Conservation (phyloP, 2,329 filamentous ascomycete genomes). For the Claviceps digitariae region DNA sequence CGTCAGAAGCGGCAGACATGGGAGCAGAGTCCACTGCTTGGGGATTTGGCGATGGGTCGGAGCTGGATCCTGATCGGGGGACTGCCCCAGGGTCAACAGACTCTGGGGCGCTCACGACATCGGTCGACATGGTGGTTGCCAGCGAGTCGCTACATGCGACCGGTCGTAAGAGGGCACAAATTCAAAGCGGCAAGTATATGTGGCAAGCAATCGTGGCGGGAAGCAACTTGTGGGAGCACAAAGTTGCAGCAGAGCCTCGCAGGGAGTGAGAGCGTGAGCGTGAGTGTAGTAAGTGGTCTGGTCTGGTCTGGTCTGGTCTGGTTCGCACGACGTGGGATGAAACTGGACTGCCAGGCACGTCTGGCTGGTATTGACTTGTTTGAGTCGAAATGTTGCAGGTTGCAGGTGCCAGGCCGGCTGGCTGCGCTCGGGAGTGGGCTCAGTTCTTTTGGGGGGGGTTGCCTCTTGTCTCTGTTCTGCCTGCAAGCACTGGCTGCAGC, state of each 20-base stretch:
- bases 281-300: neutral
- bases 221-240: slow-evolving; percentile 3
- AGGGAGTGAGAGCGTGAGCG: slow-evolving; percentile 2
- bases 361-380: too few relatives aligned
- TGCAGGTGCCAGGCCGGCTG: neutral
- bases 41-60: slow-evolving; percentile 6
- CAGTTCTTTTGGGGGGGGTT: neutral
- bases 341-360: neutral
- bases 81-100: slow-evolving; percentile 12
- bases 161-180: slow-evolving; percentile 17
- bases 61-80: slow-evolving; percentile 14
- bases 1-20: slow-evolving; percentile 12
- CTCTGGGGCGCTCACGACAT: slow-evolving; percentile 37
- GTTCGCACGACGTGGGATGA: slow-evolving; percentile 5
- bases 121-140: slow-evolving; percentile 37
- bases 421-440: neutral
- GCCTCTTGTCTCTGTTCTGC: neutral
- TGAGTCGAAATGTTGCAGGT: neutral
- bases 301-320: neutral
- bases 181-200: neutral
- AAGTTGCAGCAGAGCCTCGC: slow-evolving; percentile 3
- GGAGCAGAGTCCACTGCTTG: slow-evolving; percentile 5
- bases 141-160: slow-evolving; percentile 24
- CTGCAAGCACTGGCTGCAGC: too few relatives aligned
- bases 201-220: neutral